These are phyloP conservation scores for Neurospora sp. DNA, from an alignment of 495 filamentous ascomycete genomes.

Conservation along the genomic window DNA sequence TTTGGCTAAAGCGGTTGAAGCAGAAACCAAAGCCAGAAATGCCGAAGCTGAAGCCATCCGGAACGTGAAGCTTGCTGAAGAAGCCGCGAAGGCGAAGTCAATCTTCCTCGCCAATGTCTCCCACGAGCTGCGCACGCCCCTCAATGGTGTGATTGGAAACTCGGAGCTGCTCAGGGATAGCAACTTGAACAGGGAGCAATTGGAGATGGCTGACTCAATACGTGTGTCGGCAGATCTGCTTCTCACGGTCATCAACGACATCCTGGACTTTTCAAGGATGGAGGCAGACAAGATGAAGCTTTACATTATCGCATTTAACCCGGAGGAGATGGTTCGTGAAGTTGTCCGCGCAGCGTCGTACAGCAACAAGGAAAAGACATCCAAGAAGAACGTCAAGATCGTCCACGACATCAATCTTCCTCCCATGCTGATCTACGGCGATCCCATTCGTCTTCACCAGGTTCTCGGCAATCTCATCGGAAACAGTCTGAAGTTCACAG, in stretches of 20 bases:
- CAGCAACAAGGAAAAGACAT: constrained; percentile 67
- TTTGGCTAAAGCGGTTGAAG: constrained; percentile 65
- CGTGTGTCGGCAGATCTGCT: constrained; percentile 82
- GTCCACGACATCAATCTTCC: constrained; percentile 69
- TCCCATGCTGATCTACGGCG: constrained; percentile 73
- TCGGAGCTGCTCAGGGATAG: constrained; percentile 78
- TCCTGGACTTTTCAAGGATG: constrained; percentile 86
- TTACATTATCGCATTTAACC: constrained; percentile 73
- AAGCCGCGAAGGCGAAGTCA: constrained; percentile 81
- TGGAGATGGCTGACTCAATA: constrained; percentile 87
- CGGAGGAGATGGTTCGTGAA: constrained; percentile 77
- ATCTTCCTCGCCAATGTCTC: constrained; percentile 92
- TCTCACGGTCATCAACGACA: constrained; percentile 91
- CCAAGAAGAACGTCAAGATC: constrained; percentile 46
- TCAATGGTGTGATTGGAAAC: constrained; percentile 86
- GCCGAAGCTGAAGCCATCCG: constrained; percentile 77
- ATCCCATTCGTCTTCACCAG: constrained; percentile 84
- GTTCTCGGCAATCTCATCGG: constrained; percentile 88
- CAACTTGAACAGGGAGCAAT: constrained; percentile 66
- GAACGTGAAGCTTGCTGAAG: constrained; percentile 81
- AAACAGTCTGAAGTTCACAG: constrained; percentile 91
- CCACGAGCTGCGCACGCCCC: constrained; percentile 74
- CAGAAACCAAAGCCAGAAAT: constrained; percentile 72
- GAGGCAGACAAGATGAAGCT: constrained; percentile 95
- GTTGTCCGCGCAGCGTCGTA: constrained; percentile 79